Percentiles rank a stretch among this genome's conserved stretches.
Evolutionary conservation across 352 stramenopile genomes (phyloP).

Genomic region (Pythium dissotocum): DNA sequence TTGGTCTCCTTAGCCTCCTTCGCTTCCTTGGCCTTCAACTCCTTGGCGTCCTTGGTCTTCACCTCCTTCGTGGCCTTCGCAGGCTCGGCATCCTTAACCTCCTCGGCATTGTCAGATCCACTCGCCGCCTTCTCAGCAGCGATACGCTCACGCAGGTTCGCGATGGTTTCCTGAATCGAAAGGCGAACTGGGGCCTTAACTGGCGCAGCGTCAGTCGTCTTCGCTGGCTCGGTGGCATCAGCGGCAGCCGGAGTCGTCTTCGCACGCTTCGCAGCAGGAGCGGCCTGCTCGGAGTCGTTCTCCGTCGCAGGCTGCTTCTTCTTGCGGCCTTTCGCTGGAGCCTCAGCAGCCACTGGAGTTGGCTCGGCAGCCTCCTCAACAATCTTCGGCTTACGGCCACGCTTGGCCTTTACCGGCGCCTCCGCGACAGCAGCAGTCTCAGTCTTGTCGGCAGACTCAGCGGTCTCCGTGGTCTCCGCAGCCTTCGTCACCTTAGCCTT

Average conservation of each 20-base stretch:
- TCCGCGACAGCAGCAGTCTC: background rate
- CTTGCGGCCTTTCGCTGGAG: conserved; percentile 36
- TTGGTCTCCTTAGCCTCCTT: background rate
- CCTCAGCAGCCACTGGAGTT: conserved; percentile 11
- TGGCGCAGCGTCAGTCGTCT: background rate
- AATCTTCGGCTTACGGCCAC: conserved; percentile 14
- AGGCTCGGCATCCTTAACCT: background rate
- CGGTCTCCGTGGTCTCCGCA: background rate
- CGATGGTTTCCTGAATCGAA: background rate
- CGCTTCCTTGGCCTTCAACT: conserved; percentile 20
- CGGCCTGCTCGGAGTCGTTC: conserved; percentile 26
- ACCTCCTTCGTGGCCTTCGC: background rate
- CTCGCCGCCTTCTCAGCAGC: background rate
- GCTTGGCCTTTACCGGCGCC: conserved; percentile 19
- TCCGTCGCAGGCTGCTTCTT: conserved; percentile 34
- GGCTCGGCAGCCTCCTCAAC: background rate
- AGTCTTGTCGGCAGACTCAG: background rate
- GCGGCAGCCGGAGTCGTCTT: conserved; percentile 32
- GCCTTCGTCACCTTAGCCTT: conserved; percentile 23
- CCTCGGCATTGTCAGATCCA: conserved; percentile 1
- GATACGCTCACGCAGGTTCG: conserved; percentile 1
- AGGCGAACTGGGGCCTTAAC: background rate
- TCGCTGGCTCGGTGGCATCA: background rate
- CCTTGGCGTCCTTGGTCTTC: conserved; percentile 27
- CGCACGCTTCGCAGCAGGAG: conserved; percentile 39